Evolutionary conservation across 163 green algal genomes (phyloP), one percentile per base, ranked within the genome.

Genomic region (Chloroidium sp.): DNA sequence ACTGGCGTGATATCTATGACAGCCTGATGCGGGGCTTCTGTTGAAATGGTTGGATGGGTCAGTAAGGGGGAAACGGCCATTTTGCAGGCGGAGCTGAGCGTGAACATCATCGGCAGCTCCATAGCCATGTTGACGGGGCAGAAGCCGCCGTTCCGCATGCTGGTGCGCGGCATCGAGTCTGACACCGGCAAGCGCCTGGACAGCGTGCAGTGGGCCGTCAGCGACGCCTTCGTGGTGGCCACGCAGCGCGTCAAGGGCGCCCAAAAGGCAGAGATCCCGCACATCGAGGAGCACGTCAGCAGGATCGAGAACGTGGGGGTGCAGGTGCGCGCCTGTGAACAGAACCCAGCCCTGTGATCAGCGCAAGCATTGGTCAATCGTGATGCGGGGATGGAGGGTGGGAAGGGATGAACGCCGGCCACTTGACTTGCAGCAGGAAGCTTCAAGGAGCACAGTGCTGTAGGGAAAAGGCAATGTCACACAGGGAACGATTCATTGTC

Each of bases 141-240:
- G 62, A 88, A 88, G 69, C 88, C 88, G 13, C 85, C 88, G 57
- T 91, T 92, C 77, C 82, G 87, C 8, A 81, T 92, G 61, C 72
- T 90, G 60, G 87, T 88, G 59, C 80, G 87, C 2, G 85, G 80
- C 4, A 76, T 86, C 62, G 76, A 79, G 6, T 60, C 57, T 14
- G 69, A 81, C 60, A 77, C 64, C 1, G 87, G 87, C 6, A 69
- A 83, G 60, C 81, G 60, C 36, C 59, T 87, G 2, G 61, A 78
- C 4, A 79, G 82, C 67, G 77, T 92, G 64, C 62, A 77, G 58
- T 84, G 80, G 60, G 85, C 84, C 1, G 78, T 91, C 60, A 86
- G 79, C 1, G 88, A 92, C 76, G 87, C 87, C 4, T 92, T 92
- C 81, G 87, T 92, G 78, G 88, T 86, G 60, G 88, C 88, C n/a